phyloP scores from a whole-genome alignment of 352 stramenopile species.

The Lagenidium sp. region DNA sequence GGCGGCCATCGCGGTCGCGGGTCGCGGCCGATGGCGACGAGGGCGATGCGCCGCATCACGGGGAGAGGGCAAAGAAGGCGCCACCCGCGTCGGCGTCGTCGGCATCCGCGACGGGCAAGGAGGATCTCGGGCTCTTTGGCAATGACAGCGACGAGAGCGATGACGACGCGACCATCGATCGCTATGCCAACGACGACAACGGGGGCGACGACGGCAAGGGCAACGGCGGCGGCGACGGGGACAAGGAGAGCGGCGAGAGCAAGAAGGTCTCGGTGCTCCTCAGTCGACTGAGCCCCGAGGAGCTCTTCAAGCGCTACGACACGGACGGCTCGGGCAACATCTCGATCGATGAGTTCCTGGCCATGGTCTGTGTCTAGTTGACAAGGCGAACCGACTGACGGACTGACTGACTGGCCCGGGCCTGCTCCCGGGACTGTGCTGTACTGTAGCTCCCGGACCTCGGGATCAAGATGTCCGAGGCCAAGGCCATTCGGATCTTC shows the following conservation, averaged over 20 bases:
- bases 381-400: too few relatives aligned
- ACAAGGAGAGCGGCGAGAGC: slow-evolving; percentile 29
- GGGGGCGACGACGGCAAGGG: slow-evolving; percentile 7
- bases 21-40: background rate
- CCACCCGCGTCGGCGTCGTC: background rate
- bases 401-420: background rate
- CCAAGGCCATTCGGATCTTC: slow-evolving; percentile 90
- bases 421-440: background rate
- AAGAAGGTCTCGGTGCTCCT: slow-evolving; percentile 60
- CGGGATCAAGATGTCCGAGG: slow-evolving; percentile 78
- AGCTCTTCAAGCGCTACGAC: slow-evolving; percentile 91
- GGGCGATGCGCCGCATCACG: background rate
- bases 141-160: slow-evolving; percentile 74
- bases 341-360: slow-evolving; percentile 86
- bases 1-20: background rate
- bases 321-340: slow-evolving; percentile 85
- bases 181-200: slow-evolving; percentile 35
- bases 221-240: slow-evolving; percentile 16
- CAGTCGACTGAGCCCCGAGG: slow-evolving; percentile 69
- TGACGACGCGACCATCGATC: slow-evolving; percentile 68
- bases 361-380: slow-evolving; percentile 57
- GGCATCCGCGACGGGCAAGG: slow-evolving; percentile 1
- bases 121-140: slow-evolving; percentile 53
- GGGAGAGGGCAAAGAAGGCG: too few relatives aligned
- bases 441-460: slow-evolving; percentile 73